Conservation (phyloP, 768 basidiomycete species). For the Cytidiella melzeri region DNA sequence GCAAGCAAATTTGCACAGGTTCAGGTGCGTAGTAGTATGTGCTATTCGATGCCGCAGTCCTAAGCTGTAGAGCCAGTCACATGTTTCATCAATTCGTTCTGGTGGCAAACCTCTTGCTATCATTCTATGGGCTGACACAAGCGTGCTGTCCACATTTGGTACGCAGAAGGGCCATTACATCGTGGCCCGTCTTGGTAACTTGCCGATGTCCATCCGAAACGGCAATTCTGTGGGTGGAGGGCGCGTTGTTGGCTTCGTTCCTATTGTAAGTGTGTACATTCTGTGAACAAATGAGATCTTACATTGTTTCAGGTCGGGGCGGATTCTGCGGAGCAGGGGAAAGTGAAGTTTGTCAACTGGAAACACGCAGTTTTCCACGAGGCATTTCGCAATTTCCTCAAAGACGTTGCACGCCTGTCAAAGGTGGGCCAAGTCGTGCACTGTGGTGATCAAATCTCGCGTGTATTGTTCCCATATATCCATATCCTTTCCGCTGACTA, state of each 20-base stretch:
- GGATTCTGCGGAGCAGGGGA: too few species aligned
- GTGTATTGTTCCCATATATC: conserved; percentile 16
- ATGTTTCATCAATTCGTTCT: background rate
- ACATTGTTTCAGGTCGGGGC: too few species aligned
- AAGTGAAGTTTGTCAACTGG: conserved; percentile 12
- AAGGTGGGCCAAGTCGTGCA: conserved; percentile 11
- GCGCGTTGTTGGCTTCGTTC: conserved; percentile 20
- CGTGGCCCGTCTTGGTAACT: conserved; percentile 14
- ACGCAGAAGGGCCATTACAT: conserved; percentile 17
- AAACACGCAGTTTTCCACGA: conserved; percentile 21
- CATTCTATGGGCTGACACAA: conserved; percentile 19
- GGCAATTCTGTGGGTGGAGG: conserved; percentile 15
- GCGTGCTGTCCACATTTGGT: conserved; percentile 15
- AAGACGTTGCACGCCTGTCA: conserved; percentile 8
- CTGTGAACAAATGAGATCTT: too few species aligned
- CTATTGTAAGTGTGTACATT: conserved; percentile 17
- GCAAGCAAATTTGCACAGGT: too few species aligned
- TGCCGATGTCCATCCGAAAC: conserved; percentile 14
- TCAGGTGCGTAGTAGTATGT: too few species aligned
- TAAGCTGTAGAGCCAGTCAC: too few species aligned
- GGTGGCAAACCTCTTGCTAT: conserved; percentile 2
- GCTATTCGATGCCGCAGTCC: too few species aligned
- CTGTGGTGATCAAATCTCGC: conserved; percentile 6
- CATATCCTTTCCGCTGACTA: too few species aligned
- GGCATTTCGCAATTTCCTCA: conserved; percentile 13